Evolutionary conservation across 345 rosid species (phyloP), one percentile per base, ranked within the genome.

Genomic region (Turnera subulata): DNA sequence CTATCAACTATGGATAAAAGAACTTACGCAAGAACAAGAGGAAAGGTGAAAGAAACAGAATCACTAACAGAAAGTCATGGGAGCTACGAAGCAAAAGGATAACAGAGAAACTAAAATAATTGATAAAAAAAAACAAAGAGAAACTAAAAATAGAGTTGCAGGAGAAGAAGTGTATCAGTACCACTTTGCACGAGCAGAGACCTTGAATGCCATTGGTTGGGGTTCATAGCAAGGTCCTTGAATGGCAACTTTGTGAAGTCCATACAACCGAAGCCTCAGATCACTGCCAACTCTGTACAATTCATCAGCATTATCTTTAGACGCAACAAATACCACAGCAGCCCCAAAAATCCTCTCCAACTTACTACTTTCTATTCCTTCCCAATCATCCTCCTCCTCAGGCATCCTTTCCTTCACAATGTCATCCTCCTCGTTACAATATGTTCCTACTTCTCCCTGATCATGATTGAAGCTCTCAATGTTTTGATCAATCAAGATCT

Each of bases 101-200:
- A 23, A 49, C 25, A 64, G 25, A 26, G 26, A 45, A 25, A 5
- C 52, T 42, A 0, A 46, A n/a, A n/a, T n/a, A n/a, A n/a, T n/a
- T n/a, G n/a, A n/a, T n/a, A n/a, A n/a, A n/a, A n/a, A n/a, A n/a
- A 22, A 23, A 49, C 25, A 15, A 49, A 64, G 25, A 26, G 26
- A 45, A 25, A 5, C 52, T 42, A 0, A 46, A n/a, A n/a, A n/a
- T n/a, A 25, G 43, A 40, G 17, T 20, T 32, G 17, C 7, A 29
- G 23, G 29, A 15, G n/a, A 23, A 22, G 52, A 51, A 21, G 48
- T 13, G 1, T 9, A 40, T 33, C 37, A 55, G 21, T 72, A 80
- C 89, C 85, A 72, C 46, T 80, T 78, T n/a, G 83, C 71, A 6
- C 83, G 70, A 59, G 83, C 80, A 42, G 83, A 78, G 63, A 76